These are phyloP conservation scores for Cnidoscolus chayamansa DNA, from an alignment of 441 rosid species.

Conservation along the genomic window DNA sequence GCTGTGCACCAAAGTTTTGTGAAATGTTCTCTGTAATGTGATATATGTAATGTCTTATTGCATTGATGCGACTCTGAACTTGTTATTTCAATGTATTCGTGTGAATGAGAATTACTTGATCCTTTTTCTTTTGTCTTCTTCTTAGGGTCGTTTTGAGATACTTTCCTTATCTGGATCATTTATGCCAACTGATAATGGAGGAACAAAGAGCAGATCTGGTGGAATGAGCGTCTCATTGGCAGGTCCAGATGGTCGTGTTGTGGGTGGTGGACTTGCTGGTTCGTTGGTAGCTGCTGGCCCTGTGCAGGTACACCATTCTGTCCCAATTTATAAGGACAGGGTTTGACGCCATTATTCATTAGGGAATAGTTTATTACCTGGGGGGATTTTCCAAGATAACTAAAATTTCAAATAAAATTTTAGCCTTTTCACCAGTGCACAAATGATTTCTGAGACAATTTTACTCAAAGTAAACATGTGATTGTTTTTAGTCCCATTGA, in stretches of 20 bases:
- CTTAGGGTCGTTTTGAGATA: slow-evolving; percentile 92
- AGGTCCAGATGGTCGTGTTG: slow-evolving; percentile 86
- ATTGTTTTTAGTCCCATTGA: neutral
- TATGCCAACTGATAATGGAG: slow-evolving; percentile 69
- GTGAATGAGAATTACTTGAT: neutral
- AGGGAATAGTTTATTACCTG: neutral
- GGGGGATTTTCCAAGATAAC: neutral
- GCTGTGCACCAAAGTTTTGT: neutral
- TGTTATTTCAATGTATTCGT: neutral
- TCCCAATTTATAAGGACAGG: neutral
- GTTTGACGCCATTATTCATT: neutral
- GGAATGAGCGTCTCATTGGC: slow-evolving; percentile 97
- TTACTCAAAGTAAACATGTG: neutral
- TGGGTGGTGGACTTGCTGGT: slow-evolving; percentile 98
- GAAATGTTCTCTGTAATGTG: neutral
- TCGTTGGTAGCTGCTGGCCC: slow-evolving; percentile 87
- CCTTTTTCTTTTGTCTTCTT: slow-evolving; percentile 1
- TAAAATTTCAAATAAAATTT: neutral
- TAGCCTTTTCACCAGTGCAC: neutral
- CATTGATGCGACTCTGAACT: neutral
- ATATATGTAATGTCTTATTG: neutral
- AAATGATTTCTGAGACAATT: neutral
- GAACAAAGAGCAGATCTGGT: slow-evolving; percentile 79
- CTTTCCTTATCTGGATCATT: slow-evolving; percentile 87
- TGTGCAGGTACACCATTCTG: slow-evolving; percentile 63